Evolutionary conservation across 805 yeast species (phyloP).

Genomic region (Schwanniomyces occidentalis): DNA sequence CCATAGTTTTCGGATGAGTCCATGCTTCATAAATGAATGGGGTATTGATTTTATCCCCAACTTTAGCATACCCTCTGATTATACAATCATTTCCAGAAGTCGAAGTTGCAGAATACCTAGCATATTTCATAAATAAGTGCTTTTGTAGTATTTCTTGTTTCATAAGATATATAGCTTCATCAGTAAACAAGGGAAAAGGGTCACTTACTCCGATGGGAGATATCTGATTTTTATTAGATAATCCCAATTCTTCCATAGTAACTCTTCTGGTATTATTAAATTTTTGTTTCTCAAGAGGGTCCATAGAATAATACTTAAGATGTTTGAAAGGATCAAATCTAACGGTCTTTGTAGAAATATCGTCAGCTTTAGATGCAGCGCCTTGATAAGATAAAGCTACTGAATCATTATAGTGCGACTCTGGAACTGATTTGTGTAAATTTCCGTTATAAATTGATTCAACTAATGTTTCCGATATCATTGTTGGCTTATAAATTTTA

Average conservation of each 20-base stretch:
- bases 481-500: too few relatives aligned
- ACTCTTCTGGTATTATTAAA: constrained; percentile 29
- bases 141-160: constrained; percentile 52
- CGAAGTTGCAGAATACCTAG: constrained; percentile 42
- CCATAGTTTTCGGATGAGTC: constrained; percentile 58
- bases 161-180: constrained; percentile 60
- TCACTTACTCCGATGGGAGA: constrained; percentile 57
- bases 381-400: constrained; percentile 29
- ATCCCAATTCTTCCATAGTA: constrained; percentile 52
- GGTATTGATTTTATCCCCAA: constrained; percentile 27
- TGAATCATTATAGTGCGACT: constrained; percentile 29
- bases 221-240: constrained; percentile 46
- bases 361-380: constrained; percentile 1
- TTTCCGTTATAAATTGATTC: constrained; percentile 36
- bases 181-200: constrained; percentile 62
- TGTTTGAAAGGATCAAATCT: constrained; percentile 36
- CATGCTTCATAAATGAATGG: constrained; percentile 59
- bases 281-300: constrained; percentile 12
- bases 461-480: constrained; percentile 33
- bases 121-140: constrained; percentile 46
- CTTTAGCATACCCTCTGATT: constrained; percentile 51
- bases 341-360: constrained; percentile 5
- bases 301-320: constrained; percentile 27
- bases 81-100: constrained; percentile 51
- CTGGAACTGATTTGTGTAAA: constrained; percentile 33